Conservation (phyloP, 176 grass and related monocot genomes). For the Stipa capillata region DNA sequence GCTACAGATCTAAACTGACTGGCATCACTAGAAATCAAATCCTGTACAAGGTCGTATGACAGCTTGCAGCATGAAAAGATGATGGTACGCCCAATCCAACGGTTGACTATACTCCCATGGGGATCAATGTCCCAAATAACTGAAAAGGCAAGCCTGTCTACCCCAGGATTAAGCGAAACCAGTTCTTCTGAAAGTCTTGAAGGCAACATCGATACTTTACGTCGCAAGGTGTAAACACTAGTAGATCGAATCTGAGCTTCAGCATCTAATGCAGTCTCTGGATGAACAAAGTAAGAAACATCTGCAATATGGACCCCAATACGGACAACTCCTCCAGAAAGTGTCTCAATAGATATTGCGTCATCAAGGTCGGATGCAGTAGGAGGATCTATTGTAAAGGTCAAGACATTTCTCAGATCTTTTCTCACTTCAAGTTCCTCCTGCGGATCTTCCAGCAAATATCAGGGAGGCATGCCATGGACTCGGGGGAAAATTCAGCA, state of each 20-base stretch:
- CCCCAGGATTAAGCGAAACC: constrained; percentile 75
- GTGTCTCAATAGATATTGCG: constrained; percentile 75
- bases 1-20: constrained; percentile 26
- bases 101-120: constrained; percentile 62
- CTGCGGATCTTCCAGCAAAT: constrained; percentile 52
- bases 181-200: constrained; percentile 58
- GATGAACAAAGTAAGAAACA: constrained; percentile 87
- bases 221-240: constrained; percentile 67
- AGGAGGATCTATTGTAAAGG: constrained; percentile 84
- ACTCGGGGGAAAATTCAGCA: constrained; percentile 45
- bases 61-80: constrained; percentile 90
- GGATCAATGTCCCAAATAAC: constrained; percentile 91
- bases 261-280: constrained; percentile 71
- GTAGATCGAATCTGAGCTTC: constrained; percentile 81
- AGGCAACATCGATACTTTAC: constrained; percentile 80
- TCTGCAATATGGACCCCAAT: constrained; percentile 94
- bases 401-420: constrained; percentile 66
- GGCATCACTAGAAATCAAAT: constrained; percentile 50
- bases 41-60: constrained; percentile 72
- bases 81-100: constrained; percentile 78
- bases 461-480: constrained; percentile 60
- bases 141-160: constrained; percentile 81
- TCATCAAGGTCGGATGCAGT: constrained; percentile 83
- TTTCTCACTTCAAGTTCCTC: constrained; percentile 66
- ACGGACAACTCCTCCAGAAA: constrained; percentile 53